These are phyloP conservation scores for Annulohypoxylon bovei DNA, from an alignment of 495 filamentous ascomycete genomes.

Conservation along the genomic window DNA sequence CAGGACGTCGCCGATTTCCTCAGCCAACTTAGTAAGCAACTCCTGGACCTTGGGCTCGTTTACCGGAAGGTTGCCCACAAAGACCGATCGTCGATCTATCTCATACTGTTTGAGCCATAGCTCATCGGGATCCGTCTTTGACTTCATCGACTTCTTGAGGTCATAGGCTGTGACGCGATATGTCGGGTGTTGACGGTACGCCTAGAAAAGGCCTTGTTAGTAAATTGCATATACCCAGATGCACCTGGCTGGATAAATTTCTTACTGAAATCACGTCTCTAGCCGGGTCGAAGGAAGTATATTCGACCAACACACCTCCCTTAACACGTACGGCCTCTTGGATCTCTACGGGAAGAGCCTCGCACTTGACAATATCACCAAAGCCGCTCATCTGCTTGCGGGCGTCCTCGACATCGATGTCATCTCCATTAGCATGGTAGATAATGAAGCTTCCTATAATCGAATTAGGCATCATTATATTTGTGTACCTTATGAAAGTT, in stretches of 20 bases:
- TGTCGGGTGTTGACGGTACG: constrained; percentile 39
- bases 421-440: constrained; percentile 53
- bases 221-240: not conserved
- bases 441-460: constrained; percentile 61
- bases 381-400: constrained; percentile 51
- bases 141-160: constrained; percentile 40
- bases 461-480: constrained; percentile 19
- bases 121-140: constrained; percentile 42
- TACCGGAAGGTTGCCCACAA: constrained; percentile 59
- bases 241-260: not conserved
- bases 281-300: constrained; percentile 54
- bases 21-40: constrained; percentile 52
- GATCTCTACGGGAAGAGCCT: constrained; percentile 40
- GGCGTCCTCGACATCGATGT: constrained; percentile 56
- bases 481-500: not conserved
- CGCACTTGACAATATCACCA: constrained; percentile 51
- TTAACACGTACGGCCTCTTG: constrained; percentile 47
- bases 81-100: constrained; percentile 61
- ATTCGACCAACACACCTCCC: constrained; percentile 62
- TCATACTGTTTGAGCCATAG: constrained; percentile 55
- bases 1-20: constrained; percentile 52
- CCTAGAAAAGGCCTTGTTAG: constrained; percentile 38
- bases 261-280: constrained; percentile 55
- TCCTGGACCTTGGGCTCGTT: constrained; percentile 46
- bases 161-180: constrained; percentile 50